These are phyloP conservation scores for Yamadazyma scolyti DNA, from an alignment of 805 yeast species.

Conservation along the genomic window DNA sequence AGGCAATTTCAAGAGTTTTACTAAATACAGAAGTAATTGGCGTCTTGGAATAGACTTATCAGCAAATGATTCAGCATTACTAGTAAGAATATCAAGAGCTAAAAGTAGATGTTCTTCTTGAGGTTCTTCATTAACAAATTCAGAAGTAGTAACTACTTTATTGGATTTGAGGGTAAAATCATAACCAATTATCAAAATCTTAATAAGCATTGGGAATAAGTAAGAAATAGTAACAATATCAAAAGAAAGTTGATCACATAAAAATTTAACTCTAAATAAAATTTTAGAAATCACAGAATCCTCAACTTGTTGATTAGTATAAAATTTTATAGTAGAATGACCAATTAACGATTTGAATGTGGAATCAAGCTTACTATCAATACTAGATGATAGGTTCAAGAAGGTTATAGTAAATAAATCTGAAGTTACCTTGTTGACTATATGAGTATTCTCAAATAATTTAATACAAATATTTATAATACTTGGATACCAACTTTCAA, in stretches of 20 bases:
- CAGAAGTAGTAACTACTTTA: slow-evolving; percentile 52
- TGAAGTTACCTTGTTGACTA: slow-evolving; percentile 52
- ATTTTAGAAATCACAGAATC: slow-evolving; percentile 60
- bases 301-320: slow-evolving; percentile 43
- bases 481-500: slow-evolving; percentile 10
- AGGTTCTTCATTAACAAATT: slow-evolving; percentile 77
- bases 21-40: slow-evolving; percentile 55
- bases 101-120: slow-evolving; percentile 83
- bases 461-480: slow-evolving; percentile 17
- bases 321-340: slow-evolving; percentile 62
- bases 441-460: slow-evolving; percentile 46
- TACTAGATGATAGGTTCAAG: slow-evolving; percentile 4
- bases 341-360: slow-evolving; percentile 42
- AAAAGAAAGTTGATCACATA: slow-evolving; percentile 68
- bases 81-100: slow-evolving; percentile 69
- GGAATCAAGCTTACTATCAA: slow-evolving; percentile 10
- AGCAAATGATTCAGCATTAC: slow-evolving; percentile 66
- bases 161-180: slow-evolving; percentile 48
- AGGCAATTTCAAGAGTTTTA: slow-evolving; percentile 68
- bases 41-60: slow-evolving; percentile 67
- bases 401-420: slow-evolving; percentile 25
- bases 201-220: slow-evolving; percentile 67
- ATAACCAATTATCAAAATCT: slow-evolving; percentile 66
- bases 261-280: slow-evolving; percentile 69
- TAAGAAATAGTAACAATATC: slow-evolving; percentile 69